Evolutionary conservation across 257 asterid genomes (phyloP).

Genomic region (Cruciata laevipes): DNA sequence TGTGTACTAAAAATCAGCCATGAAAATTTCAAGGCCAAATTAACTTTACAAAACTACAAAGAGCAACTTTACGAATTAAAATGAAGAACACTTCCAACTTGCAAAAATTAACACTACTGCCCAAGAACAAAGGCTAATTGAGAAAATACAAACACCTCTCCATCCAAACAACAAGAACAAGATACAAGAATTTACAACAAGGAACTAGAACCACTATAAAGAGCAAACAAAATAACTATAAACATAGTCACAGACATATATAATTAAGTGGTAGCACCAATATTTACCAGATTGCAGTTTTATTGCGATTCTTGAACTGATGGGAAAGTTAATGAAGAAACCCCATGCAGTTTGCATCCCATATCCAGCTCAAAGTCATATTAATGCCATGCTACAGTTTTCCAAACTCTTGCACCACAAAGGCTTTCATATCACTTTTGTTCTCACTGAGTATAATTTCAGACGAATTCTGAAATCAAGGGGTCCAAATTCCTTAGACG

Average conservation of each 20-base stretch:
- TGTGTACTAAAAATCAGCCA: no score
- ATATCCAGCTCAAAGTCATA: conserved; percentile 21
- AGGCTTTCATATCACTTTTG: conserved; percentile 24
- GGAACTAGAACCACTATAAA: neutral
- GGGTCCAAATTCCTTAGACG: conserved; percentile 4
- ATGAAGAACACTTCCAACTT: neutral
- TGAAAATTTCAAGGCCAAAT: no score
- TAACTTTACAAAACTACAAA: no score
- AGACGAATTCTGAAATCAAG: conserved; percentile 7
- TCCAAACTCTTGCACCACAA: conserved; percentile 17
- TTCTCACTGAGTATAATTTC: conserved; percentile 21
- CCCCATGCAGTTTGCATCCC: conserved; percentile 24
- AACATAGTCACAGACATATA: neutral
- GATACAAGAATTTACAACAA: neutral
- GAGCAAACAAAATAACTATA: neutral
- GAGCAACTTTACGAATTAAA: no score
- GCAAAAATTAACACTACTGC: neutral
- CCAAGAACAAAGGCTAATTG: neutral
- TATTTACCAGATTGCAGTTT: neutral
- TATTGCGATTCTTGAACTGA: neutral
- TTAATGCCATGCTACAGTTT: conserved; percentile 16
- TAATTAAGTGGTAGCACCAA: neutral
- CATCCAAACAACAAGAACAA: neutral
- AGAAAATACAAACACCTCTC: neutral
- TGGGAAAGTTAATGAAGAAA: conserved; percentile 8